Conservation (phyloP, 208 protist species). For the Zelonia costaricensis region DNA sequence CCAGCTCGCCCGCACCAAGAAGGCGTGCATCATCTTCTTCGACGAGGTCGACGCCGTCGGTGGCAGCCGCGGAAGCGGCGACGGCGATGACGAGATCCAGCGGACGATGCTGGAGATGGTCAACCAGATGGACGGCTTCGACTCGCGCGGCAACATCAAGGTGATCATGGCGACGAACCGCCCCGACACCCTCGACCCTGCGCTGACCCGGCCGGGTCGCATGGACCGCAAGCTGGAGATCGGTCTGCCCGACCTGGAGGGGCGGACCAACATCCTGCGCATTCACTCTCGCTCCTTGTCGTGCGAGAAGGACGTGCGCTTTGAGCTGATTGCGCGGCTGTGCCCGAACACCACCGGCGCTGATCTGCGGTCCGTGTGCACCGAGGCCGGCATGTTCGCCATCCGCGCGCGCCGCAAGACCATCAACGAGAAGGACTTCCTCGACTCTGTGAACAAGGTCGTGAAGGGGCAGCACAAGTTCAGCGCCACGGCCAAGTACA, state of each 20-base stretch:
- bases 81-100: constrained; percentile 99
- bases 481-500: constrained; percentile 99
- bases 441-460: constrained; percentile 99
- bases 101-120: constrained; percentile 99
- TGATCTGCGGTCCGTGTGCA: constrained; percentile 98
- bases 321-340: constrained; percentile 98
- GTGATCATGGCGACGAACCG: constrained; percentile 99
- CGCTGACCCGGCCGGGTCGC: constrained; percentile 98
- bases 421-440: constrained; percentile 99
- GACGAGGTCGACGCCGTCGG: constrained; percentile 99
- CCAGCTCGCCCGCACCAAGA: constrained; percentile 99
- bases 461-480: constrained; percentile 99
- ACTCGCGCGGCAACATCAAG: constrained; percentile 99
- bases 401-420: constrained; percentile 98
- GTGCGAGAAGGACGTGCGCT: constrained; percentile 98
- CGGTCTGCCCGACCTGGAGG: constrained; percentile 98
- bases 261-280: constrained; percentile 97
- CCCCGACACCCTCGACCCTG: constrained; percentile 99
- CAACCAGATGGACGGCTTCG: constrained; percentile 99
- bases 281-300: constrained; percentile 99
- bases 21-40: constrained; percentile 99
- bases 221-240: constrained; percentile 99
- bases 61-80: constrained; percentile 83
- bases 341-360: constrained; percentile 99
- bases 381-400: constrained; percentile 99